Evolutionary conservation across 305 asterid species (phyloP), one percentile per base, ranked within the genome.

Genomic region (Euphrasia arctica): DNA sequence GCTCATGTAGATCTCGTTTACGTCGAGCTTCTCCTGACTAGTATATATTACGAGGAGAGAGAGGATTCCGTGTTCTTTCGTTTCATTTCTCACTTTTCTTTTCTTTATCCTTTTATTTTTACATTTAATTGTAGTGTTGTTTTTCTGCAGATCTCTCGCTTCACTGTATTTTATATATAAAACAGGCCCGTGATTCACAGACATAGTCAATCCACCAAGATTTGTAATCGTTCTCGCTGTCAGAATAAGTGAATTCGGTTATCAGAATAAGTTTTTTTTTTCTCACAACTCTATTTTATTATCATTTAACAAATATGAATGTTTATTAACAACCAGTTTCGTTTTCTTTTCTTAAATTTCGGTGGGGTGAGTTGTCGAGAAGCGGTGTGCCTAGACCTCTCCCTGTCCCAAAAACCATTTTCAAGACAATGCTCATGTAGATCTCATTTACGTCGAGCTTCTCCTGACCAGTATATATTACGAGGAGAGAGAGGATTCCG

Each of bases 91-190:
- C 18, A 12, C 14, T 52, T 52, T 18, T 18, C 2, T 65, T 63
- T 29, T 62, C 55, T 68, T 47, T 60, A 61, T 48, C 65, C 22
- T 18, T 18, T 18, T 18, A 18, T 18, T 18, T 18, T 62, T 61
- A 69, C 8, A 28, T 29, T 50, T 41, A 6, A 15, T 25, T 54
- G 48, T n/a, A 50, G 8, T 51, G 7, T 63, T 64, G 68, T 55
- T 58, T 15, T 42, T 65, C 70, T 56, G 67, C 51, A 67, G 76
- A 75, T 79, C 78, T 75, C 72, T 51, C 61, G 55, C 43, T 52
- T 54, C 13, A 4, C 41, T 43, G 49, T 63, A 50, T 13, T 2
- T 18, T 50, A 14, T 13, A 5, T 13, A 50, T 50, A 50, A 14
- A 6, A 4, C 9, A 47, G 31, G 31, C 57, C 32, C 57, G 57